Percentiles rank a stretch among this genome's conserved stretches.
Conservation (phyloP, 208 protist species). For the Crithidia acanthocephali region DNA sequence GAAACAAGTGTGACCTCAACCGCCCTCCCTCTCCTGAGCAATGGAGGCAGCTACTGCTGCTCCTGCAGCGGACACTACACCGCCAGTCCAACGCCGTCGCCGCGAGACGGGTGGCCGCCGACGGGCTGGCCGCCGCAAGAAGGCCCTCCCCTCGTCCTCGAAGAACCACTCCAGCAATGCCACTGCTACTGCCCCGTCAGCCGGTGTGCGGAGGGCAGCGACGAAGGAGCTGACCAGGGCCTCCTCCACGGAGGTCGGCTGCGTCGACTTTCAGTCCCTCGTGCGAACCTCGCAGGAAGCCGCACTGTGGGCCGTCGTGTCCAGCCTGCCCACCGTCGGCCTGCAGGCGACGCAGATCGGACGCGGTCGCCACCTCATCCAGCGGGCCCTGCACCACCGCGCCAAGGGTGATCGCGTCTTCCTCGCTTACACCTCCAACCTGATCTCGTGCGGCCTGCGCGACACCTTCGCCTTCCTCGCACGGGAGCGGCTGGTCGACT, state of each 20-base stretch:
- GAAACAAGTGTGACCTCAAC: too few species aligned
- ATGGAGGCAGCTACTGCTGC: too few species aligned
- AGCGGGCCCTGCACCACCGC: constrained; percentile 60
- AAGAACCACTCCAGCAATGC: not conserved
- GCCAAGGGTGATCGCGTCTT: constrained; percentile 91
- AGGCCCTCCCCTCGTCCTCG: not conserved
- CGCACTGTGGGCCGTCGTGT: constrained; percentile 55
- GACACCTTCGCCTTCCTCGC: constrained; percentile 98
- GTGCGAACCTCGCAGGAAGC: constrained; percentile 51
- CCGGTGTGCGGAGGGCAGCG: not conserved
- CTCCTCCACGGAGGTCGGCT: constrained; percentile 13
- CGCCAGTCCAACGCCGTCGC: not conserved
- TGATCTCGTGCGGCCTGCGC: constrained; percentile 99
- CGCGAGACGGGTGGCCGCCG: not conserved
- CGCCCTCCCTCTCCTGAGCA: too few species aligned
- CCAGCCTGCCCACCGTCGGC: constrained; percentile 45
- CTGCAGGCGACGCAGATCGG: constrained; percentile 86
- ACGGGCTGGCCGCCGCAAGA: not conserved
- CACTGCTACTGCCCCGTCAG: not conserved
- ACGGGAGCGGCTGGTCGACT: constrained; percentile 96
- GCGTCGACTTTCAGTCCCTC: constrained; percentile 65
- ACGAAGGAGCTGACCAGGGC: not conserved
- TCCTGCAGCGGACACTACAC: too few species aligned
- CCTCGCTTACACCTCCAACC: constrained; percentile 99
- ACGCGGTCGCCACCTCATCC: constrained; percentile 64